phyloP scores from a whole-genome alignment of 768 basidiomycete genomes.

The Strobilomyces echinocephalus region DNA sequence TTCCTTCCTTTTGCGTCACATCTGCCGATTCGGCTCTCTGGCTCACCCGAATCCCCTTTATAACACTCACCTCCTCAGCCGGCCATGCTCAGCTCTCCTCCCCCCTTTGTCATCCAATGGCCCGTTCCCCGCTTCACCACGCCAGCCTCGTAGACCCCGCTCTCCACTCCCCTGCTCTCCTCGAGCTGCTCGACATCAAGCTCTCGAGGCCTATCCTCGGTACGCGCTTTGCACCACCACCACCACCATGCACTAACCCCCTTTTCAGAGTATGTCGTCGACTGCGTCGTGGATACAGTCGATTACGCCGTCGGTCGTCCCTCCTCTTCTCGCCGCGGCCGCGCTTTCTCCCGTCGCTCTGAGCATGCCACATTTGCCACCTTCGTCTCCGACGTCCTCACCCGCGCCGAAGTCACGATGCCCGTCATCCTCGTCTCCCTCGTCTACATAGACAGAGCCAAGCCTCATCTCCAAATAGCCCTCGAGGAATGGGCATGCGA shows the following conservation, averaged over 20 bases:
- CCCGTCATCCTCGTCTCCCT: constrained; percentile 66
- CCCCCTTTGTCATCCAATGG: constrained; percentile 11
- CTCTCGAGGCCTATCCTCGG: constrained; percentile 59
- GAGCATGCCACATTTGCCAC: constrained; percentile 54
- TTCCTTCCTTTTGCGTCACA: constrained; percentile 25
- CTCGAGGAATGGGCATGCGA: constrained; percentile 84
- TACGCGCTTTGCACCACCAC: constrained; percentile 32
- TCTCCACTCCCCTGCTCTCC: constrained; percentile 57
- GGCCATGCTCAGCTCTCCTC: constrained; percentile 11
- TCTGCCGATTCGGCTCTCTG: constrained; percentile 34
- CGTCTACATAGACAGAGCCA: constrained; percentile 73
- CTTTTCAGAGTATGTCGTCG: constrained; percentile 61
- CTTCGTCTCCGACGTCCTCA: constrained; percentile 66
- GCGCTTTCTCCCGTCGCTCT: constrained; percentile 41
- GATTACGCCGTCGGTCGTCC: constrained; percentile 73
- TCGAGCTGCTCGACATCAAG: constrained; percentile 65
- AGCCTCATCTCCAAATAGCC: constrained; percentile 75
- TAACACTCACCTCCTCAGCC: constrained; percentile 18
- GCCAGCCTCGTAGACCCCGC: constrained; percentile 60
- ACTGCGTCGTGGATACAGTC: constrained; percentile 66
- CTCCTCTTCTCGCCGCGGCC: constrained; percentile 50
- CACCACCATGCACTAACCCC: background rate
- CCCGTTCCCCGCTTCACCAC: constrained; percentile 36
- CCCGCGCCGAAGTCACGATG: constrained; percentile 67
- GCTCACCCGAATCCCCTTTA: constrained; percentile 28